Conservation (phyloP, 176 grass and related monocot species). For the Oryza coarctata region DNA sequence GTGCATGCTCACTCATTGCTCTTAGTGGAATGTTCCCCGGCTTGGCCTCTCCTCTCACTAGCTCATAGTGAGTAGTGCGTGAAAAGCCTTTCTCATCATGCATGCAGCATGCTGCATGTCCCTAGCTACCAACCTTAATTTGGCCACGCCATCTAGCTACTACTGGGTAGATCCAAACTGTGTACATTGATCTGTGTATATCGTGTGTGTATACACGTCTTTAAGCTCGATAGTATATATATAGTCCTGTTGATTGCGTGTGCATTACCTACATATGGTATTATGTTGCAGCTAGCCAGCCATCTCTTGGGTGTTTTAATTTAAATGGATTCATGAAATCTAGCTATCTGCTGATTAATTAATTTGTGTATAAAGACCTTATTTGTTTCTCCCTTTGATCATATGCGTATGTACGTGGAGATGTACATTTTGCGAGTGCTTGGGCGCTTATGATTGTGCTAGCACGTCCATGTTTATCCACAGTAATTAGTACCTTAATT, state of each 20-base stretch:
- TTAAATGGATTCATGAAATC: neutral
- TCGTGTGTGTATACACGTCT: neutral
- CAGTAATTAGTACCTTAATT: neutral
- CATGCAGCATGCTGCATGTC: neutral
- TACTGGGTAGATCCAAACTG: no score
- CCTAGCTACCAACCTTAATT: neutral
- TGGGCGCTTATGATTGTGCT: neutral
- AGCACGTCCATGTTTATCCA: neutral
- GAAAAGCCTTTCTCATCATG: constrained; percentile 32
- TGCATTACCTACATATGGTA: no score
- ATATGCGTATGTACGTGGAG: neutral
- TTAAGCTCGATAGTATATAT: neutral
- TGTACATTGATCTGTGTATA: neutral
- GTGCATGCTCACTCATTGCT: constrained; percentile 45
- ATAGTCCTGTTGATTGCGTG: neutral
- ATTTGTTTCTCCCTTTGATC: neutral
- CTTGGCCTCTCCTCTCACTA: neutral
- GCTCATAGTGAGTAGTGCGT: neutral
- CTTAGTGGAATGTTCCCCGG: constrained; percentile 53
- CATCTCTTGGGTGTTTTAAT: no score
- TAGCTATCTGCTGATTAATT: neutral
- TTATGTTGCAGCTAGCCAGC: no score
- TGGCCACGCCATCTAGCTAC: neutral
- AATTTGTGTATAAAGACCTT: neutral
- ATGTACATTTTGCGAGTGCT: neutral